Evolutionary conservation across 805 yeast species (phyloP).

Genomic region (Myxozyma vanderwaltii): DNA sequence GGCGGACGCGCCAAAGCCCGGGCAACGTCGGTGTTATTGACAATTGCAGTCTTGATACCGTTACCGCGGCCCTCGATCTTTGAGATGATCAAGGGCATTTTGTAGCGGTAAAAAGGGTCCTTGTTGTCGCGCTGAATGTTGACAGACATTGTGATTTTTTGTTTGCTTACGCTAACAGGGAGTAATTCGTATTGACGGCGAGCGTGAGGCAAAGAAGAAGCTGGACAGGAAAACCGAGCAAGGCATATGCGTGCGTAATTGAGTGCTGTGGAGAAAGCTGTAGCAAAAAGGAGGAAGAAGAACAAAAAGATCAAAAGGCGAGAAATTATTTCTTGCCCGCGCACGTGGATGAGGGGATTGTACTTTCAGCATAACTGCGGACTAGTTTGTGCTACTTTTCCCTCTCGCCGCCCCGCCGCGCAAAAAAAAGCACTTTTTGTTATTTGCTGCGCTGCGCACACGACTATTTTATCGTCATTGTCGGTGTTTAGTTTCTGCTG

Average conservation of each 20-base stretch:
- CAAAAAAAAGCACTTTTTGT: no score
- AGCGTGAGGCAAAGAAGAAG: slow-evolving; percentile 19
- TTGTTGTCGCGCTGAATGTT: slow-evolving; percentile 93
- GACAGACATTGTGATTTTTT: slow-evolving; percentile 22
- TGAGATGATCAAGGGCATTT: slow-evolving; percentile 97
- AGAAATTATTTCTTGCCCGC: not conserved
- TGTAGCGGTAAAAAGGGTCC: slow-evolving; percentile 98
- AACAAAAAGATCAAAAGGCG: not conserved
- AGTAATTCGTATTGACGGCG: slow-evolving; percentile 17
- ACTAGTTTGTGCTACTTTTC: not conserved
- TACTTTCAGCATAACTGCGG: not conserved
- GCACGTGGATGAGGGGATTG: not conserved
- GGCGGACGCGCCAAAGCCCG: slow-evolving; percentile 94
- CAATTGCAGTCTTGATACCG: slow-evolving; percentile 95
- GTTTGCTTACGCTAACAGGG: not conserved
- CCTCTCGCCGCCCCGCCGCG: no score
- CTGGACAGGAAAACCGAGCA: slow-evolving; percentile 8
- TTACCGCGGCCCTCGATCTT: slow-evolving; percentile 99
- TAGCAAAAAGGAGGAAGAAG: not conserved
- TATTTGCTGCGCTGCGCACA: no score
- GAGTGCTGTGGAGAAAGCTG: not conserved
- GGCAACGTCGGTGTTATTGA: slow-evolving; percentile 89
- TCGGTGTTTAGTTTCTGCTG: no score
- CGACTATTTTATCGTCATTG: no score
- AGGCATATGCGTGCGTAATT: slow-evolving; percentile 23